Base-by-base conservation (phyloP, 202 grass and related monocot genomes). In the Dendrocalamus latiflorus region DNA sequence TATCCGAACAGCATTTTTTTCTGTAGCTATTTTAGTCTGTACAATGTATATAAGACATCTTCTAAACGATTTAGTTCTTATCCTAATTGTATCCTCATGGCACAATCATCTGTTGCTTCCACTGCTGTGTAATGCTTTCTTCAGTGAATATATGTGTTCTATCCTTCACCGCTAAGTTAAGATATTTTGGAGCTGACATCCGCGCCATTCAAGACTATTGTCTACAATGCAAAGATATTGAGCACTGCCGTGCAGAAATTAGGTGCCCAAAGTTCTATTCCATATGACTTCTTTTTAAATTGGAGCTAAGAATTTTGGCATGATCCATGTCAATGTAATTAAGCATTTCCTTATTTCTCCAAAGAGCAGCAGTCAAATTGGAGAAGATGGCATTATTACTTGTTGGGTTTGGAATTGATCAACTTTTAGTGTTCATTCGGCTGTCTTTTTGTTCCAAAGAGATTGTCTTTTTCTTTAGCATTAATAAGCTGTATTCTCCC, bases 111-210 rank as follows among this genome's bases (percentile, higher is more conserved):
- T 64, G 22, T 49, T 77, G 18, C 75, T 73, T 72, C 64, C 2
- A 55, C 6, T 75, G 43, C 45, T 43, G 39, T 34, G 1, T 2
- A 47, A 42, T 85, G 37, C 38, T 86, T 78, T 80, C 6, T 22
- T 44, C 28, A 2, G 42, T 56, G 14, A 73, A 64, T 51, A 59
- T 28, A 71, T 42, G 45, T 76, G 60, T 64, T 76, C 7, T 13
- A 82, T 91, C 89, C 89, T 92, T 92, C 18, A 91, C n/a, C n/a
- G n/a, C 49, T 36, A 56, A 59, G 28, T 74, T 81, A 60, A 96
- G 96, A 91, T 99, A 96, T 80, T 99, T 96, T 84, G 93, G 89
- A 57, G 93, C 96, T 60, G 89, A 99, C 65, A 99, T 99, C 39
- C 0, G 48, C 53, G 87, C 91, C 62, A 99, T 96, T 81, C 89